Percentiles rank a stretch among this genome's conserved stretches.
These are phyloP conservation scores for Mycosphaerelloides madeirae DNA, from an alignment of 2,329 filamentous ascomycete species.

Conservation along the genomic window DNA sequence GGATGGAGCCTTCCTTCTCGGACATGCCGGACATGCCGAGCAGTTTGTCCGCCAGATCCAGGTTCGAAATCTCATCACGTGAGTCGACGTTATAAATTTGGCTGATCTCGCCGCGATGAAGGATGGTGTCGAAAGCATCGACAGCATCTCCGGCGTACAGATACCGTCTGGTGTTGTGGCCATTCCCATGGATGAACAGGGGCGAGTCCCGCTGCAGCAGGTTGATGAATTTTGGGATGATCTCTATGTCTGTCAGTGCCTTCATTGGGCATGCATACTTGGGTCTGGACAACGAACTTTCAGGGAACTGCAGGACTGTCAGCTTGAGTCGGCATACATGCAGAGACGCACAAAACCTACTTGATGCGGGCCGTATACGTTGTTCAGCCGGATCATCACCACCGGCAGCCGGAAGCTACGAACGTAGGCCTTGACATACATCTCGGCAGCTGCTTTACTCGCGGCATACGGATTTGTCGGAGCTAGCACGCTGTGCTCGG, in stretches of 20 bases:
- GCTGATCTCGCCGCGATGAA: slow-evolving; percentile 69
- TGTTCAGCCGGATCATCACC: slow-evolving; percentile 77
- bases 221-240: slow-evolving; percentile 77
- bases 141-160: slow-evolving; percentile 74
- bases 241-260: slow-evolving; percentile 50
- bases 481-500: slow-evolving; percentile 68
- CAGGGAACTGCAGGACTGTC: slow-evolving; percentile 20
- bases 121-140: slow-evolving; percentile 77
- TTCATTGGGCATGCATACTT: neutral
- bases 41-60: slow-evolving; percentile 62
- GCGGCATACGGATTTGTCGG: slow-evolving; percentile 65
- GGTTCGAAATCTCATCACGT: slow-evolving; percentile 70
- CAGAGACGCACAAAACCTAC: slow-evolving; percentile 45
- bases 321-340: slow-evolving; percentile 7
- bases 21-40: slow-evolving; percentile 58
- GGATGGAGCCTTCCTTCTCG: slow-evolving; percentile 58
- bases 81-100: slow-evolving; percentile 82
- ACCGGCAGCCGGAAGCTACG: slow-evolving; percentile 76
- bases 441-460: slow-evolving; percentile 36
- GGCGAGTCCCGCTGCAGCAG: slow-evolving; percentile 62
- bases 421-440: slow-evolving; percentile 69
- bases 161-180: slow-evolving; percentile 68
- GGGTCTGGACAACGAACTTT: slow-evolving; percentile 16
- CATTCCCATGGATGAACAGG: slow-evolving; percentile 71
- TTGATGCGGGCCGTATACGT: slow-evolving; percentile 80